Base-by-base conservation (phyloP, 345 rosid species). In the Linum lewisii region DNA sequence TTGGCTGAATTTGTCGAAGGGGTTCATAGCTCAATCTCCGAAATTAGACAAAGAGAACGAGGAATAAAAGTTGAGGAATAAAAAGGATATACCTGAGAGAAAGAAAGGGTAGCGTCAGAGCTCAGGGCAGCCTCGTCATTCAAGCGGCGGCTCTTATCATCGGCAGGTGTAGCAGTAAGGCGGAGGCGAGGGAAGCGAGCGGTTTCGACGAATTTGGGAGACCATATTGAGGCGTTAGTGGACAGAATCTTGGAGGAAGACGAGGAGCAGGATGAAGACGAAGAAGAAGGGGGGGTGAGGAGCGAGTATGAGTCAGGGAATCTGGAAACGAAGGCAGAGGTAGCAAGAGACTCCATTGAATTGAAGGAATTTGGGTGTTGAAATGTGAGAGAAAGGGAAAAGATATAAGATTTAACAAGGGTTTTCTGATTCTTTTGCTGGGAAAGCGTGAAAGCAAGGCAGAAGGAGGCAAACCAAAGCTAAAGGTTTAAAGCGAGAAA, bases 291-390 rank as follows among this genome's bases (percentile, higher is more conserved):
- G 18, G 51, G n/a, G 54, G 51, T 62, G 24, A 71, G 29, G 67
- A 54, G 34, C 22, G 53, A 68, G 57, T 38, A 54, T 19, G 80
- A n/a, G 42, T 74, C 85, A 19, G 80, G 74, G 61, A 75, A 60
- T 29, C 63, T 77, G 60, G 81, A 72, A 63, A 69, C 21, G 52
- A 71, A 58, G 23, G 58, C 36, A 21, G 81, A 72, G 61, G 71
- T 75, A 57, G 81, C 76, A 5, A 80, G 61, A 51, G 86, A 61
- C 58, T 85, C 95, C 97, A 87, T 82, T 59, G 66, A 24, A 36
- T 21, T 5, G 0, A 7, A 42, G 61, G 29, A 34, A 44, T 67
- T 47, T 52, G 21, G 26, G 32, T 38, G 44, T 14, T 52, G 38
- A 23, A 26, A 42, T 11, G 47, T 0, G 14, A 42, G 47, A 42